Conservation (phyloP, 306 rosid genomes). For the Prunus salicina region DNA sequence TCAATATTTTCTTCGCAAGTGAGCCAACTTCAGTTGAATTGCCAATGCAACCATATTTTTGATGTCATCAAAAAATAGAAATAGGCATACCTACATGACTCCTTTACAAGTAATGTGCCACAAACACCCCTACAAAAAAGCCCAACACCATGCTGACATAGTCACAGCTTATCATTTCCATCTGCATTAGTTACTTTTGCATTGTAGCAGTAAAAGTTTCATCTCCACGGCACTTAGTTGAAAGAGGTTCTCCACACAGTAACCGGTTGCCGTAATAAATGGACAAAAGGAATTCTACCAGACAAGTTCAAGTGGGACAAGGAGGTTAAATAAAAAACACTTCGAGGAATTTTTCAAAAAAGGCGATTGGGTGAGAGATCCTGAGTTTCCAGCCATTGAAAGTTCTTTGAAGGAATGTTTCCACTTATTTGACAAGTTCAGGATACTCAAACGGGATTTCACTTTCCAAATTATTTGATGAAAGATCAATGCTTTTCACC, state of each 20-base stretch:
- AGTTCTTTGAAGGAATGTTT: too few relatives aligned
- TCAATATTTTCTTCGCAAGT: background rate
- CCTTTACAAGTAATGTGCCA: background rate
- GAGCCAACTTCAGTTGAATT: background rate
- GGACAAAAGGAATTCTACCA: constrained; percentile 6
- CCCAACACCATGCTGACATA: background rate
- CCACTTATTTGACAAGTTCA: background rate
- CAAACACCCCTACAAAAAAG: background rate
- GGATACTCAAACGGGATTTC: background rate
- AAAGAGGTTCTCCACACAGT: background rate
- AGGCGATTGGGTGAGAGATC: too few relatives aligned
- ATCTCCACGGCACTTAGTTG: background rate
- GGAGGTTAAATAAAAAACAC: too few relatives aligned
- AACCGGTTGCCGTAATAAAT: constrained; percentile 1
- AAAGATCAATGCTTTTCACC: too few relatives aligned
- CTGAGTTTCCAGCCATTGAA: too few relatives aligned
- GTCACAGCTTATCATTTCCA: background rate
- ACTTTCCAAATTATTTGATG: too few relatives aligned
- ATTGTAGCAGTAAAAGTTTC: background rate
- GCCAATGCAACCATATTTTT: background rate
- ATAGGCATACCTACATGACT: constrained; percentile 1
- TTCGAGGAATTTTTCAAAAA: too few relatives aligned
- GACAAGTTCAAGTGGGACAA: constrained; percentile 10
- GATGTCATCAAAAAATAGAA: background rate
- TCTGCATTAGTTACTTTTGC: background rate